Evolutionary conservation across 768 basidiomycete genomes (phyloP).

Genomic region (Auricularia sp.): DNA sequence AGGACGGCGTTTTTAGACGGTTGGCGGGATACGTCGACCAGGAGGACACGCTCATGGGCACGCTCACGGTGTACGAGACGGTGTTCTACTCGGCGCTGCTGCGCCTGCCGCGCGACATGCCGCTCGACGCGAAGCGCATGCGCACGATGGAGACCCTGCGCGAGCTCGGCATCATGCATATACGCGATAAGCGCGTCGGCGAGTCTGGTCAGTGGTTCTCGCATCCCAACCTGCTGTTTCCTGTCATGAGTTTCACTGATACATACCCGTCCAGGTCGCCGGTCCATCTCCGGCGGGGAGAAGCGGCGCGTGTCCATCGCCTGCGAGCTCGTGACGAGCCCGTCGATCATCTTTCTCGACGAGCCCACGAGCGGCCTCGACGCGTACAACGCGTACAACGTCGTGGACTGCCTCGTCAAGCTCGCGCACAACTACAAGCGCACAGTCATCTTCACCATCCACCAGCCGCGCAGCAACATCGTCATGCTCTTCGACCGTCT

Average conservation of each 20-base stretch:
- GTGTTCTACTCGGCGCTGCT: constrained; percentile 90
- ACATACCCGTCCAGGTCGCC: constrained; percentile 39
- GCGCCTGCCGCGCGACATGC: constrained; percentile 89
- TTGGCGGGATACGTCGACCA: constrained; percentile 96
- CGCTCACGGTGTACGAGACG: constrained; percentile 96
- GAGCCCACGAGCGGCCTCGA: constrained; percentile 97
- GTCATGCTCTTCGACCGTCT: constrained; percentile 92
- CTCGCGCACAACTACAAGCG: constrained; percentile 84
- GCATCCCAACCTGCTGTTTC: constrained; percentile 15
- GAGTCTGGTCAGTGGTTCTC: constrained; percentile 50
- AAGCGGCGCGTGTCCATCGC: constrained; percentile 95
- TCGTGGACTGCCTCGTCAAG: constrained; percentile 78
- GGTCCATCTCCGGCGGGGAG: constrained; percentile 95
- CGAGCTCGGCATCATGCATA: constrained; percentile 85
- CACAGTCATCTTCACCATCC: constrained; percentile 95
- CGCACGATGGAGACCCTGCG: constrained; percentile 92
- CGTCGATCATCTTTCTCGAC: constrained; percentile 91
- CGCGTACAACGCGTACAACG: constrained; percentile 91
- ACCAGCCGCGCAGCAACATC: constrained; percentile 96
- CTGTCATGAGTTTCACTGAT: constrained; percentile 1
- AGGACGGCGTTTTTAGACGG: constrained; percentile 64
- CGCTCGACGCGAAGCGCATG: constrained; percentile 83
- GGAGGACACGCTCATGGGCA: constrained; percentile 95
- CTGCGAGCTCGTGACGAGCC: constrained; percentile 94
- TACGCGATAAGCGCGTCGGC: constrained; percentile 84